These are phyloP conservation scores for Teratosphaeria nubilosa DNA, from an alignment of 2,329 filamentous ascomycete species.

Conservation along the genomic window DNA sequence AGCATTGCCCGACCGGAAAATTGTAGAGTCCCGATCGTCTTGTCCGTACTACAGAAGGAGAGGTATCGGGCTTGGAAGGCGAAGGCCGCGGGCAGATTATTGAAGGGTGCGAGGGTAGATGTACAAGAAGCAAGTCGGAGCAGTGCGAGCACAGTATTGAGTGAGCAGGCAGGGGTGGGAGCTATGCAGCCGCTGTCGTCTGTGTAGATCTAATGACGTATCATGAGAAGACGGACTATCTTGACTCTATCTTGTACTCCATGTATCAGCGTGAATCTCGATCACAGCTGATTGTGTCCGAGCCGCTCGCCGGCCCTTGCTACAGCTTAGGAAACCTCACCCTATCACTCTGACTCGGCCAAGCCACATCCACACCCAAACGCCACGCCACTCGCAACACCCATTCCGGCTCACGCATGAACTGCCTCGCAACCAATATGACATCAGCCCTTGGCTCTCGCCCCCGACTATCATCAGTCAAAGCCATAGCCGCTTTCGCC, in stretches of 20 bases:
- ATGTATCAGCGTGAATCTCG: neutral
- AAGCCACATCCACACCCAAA: slow-evolving; percentile 38
- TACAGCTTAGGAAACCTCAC: slow-evolving; percentile 20
- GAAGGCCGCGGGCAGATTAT: too few relatives aligned
- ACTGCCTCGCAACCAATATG: slow-evolving; percentile 44
- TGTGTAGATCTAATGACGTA: neutral
- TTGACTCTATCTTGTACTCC: neutral
- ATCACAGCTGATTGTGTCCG: neutral
- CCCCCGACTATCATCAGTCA: slow-evolving; percentile 24
- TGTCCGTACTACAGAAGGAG: too few relatives aligned
- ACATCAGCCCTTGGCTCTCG: slow-evolving; percentile 36
- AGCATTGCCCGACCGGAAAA: too few relatives aligned
- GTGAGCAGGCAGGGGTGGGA: neutral
- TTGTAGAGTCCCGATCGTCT: too few relatives aligned
- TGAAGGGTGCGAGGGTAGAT: neutral
- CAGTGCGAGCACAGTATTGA: neutral
- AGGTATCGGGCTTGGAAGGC: neutral
- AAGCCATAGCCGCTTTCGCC: slow-evolving; percentile 23
- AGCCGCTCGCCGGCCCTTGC: neutral
- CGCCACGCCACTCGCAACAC: slow-evolving; percentile 42
- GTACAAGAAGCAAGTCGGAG: neutral
- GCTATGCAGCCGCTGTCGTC: slow-evolving; percentile 16
- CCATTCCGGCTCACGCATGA: slow-evolving; percentile 47
- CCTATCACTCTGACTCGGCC: slow-evolving; percentile 38
- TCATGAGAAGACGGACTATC: neutral